A percentile compares a stretch with the other conserved stretches of the same genome.
Evolutionary conservation across 345 rosid genomes (phyloP).

Genomic region (Viola odorata): DNA sequence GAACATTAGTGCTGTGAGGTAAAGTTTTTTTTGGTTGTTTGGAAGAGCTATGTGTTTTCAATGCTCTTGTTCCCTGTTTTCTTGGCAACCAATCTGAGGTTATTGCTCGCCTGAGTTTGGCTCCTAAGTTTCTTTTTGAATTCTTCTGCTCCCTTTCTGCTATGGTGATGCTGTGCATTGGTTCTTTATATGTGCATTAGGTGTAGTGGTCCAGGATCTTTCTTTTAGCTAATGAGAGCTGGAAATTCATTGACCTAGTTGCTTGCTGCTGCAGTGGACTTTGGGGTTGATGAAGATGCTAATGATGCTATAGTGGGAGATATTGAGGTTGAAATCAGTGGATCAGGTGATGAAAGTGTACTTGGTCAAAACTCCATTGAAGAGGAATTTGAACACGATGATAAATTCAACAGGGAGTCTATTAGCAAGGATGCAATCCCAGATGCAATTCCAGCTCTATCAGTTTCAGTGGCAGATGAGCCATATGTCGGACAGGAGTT

Average conservation of each 20-base stretch:
- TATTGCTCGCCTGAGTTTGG: too few species aligned
- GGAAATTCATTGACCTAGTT: neutral
- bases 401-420: constrained; percentile 44
- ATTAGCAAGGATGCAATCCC: constrained; percentile 27
- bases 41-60: too few species aligned
- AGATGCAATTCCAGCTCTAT: constrained; percentile 24
- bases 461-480: constrained; percentile 44
- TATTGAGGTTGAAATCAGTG: constrained; percentile 40
- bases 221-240: too few species aligned
- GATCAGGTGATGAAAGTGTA: constrained; percentile 40
- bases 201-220: too few species aligned
- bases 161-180: too few species aligned
- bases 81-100: too few species aligned
- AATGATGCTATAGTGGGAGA: constrained; percentile 39
- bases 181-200: too few species aligned
- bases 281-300: constrained; percentile 47
- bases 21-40: too few species aligned
- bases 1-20: too few species aligned
- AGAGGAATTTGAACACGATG: constrained; percentile 37
- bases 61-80: too few species aligned
- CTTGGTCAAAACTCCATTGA: constrained; percentile 41
- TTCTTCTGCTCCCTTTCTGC: too few species aligned
- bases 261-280: constrained; percentile 64
- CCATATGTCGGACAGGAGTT: constrained; percentile 86
- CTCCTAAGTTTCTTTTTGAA: too few species aligned